Evolutionary conservation across 1,139 yeast genomes (phyloP), one percentile per base, ranked within the genome.

Genomic region (Saccharomyces hybrid): DNA sequence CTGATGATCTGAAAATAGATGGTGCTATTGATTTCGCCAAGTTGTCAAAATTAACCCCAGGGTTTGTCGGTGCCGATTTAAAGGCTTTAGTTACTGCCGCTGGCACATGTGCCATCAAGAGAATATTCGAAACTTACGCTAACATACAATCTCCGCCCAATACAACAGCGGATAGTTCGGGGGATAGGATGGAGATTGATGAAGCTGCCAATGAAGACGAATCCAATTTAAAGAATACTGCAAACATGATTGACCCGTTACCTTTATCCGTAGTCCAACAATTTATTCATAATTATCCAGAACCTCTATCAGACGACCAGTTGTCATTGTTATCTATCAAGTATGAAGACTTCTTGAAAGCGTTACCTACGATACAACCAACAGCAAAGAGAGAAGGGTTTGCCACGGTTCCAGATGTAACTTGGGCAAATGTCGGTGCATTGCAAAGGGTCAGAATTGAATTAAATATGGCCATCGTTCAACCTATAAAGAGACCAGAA

Each of bases 331-430:
- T 93, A 52, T 77, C 86, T 1, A 91, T 93, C 52, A 83, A 80
- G 1, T 84, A 83, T 61, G 84, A 81, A 14, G 99, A 93, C 69
- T 93, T 95, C 67, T 63, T 87, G 48, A 77, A 80, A 5, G 98
- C 98, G 0, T 73, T 93, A 49, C 98, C 99, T 1, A 83, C 93
- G 0, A 87, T 93, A 41, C 99, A 95, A 72, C 99, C 99, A 13
- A 89, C 97, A 0, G 96, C 97, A 1, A 93, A 91, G 68, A 84
- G 99, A 70, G 99, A 93, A 75, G 99, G 99, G 0, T 95, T 93
- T 73, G 97, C 99, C 1, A 95, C 98, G 0, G 96, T 95, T 9
- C 99, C 99, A 0, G 98, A 93, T 70, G 97, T 93, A 2, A 83
- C 96, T 7, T 93, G 99, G 99, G 80, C 84, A 6, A 88, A 86